Base-by-base conservation (phyloP, 2,329 filamentous ascomycete species). In the Verticillium longisporum region DNA sequence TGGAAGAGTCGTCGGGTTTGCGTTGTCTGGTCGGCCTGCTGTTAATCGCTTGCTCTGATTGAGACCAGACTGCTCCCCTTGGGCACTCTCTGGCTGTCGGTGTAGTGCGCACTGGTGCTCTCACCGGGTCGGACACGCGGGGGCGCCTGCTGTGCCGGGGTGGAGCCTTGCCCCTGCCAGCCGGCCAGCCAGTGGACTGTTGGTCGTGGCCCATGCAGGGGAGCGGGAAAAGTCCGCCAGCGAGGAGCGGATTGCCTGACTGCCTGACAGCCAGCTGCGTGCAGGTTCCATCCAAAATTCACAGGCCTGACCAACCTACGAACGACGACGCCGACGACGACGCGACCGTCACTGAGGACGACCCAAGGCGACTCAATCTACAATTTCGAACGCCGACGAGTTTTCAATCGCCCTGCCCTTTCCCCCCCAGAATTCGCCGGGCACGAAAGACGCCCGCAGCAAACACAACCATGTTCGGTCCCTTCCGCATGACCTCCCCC, bases 401-500 rank as follows among this genome's bases (percentile, higher is more conserved):
- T 31, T 31, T 5, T 31, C 38, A 55, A 26, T 6, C 55, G 54
- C 21, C 38, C 5, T 38, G 36, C 33, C 55, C 38, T 36, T 9
- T 55, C 50, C 6, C 38, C 4, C n/a, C 31, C 54, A 13, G 18
- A 32, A n/a, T 18, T 11, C 26, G 32, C 21, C 18, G 32, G 55
- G 41, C 41, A 54, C 57, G n/a, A 10, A 10, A 31, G 26, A 31
- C 7, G 45, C 45, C 45, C 45, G 13, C 45, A 11, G 18, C 45
- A 11, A 21, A n/a, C n/a, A 53, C 34, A 26, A 15, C 68, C 65
- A 96, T 97, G 92, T 94, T 92, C 75, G 89, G 90, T 71, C 82
- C 89, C 67, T 92, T 96, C 80, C 90, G 89, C 78, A 82, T 89
- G 68, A 92, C 91, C 55, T 89, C 87, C 66, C 80, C 90, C 62